Evolutionary conservation across 176 grass and related monocot species (phyloP), one percentile per base, ranked within the genome.

Genomic region (Triticum monococcum): DNA sequence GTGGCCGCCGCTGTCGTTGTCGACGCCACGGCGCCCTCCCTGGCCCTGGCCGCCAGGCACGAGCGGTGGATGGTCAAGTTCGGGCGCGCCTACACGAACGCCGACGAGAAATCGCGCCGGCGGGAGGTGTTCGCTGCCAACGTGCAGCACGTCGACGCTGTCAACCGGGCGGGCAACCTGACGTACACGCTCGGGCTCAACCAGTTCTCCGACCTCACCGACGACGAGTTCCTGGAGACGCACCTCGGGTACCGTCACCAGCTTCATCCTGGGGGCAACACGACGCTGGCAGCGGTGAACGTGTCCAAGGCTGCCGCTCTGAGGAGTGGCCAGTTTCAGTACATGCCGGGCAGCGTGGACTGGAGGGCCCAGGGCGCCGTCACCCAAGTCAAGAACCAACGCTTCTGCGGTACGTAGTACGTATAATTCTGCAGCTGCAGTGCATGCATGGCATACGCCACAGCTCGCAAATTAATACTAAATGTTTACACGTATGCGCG

Each of bases 21-120:
- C 31, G 84, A 64, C 32, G 36, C 60, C 37, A 54, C 16, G 50
- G 50, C 5, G 50, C 50, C 16, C 50, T 54, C 16, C 50, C 50
- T 18, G 50, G 1, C 50, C 50, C 50, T 63, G 35, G 62, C 60
- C 37, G 56, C n/a, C 8, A 61, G 83, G 64, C 83, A 92, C 64
- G 73, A 92, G 74, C 75, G 64, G 70, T 92, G 87, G 87, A 92
- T 92, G 90, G 74, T 45, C 36, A 36, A 64, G 72, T 66, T 86
- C 65, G 90, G 87, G 13, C 90, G 79, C 22, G 66, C 59, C 0
- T 92, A 92, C 56, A 80, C 78, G 14, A 79, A 89, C 85, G 87
- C 79, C 0, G 80, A 40, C 7, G 90, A 92, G 83, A 89, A 86
- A 66, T 24, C 12, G 32, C 84, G 22, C 8, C 37, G 87, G 37